Evolutionary conservation across 345 rosid species (phyloP), one percentile per base, ranked within the genome.

Genomic region (Melaleuca alternifolia): DNA sequence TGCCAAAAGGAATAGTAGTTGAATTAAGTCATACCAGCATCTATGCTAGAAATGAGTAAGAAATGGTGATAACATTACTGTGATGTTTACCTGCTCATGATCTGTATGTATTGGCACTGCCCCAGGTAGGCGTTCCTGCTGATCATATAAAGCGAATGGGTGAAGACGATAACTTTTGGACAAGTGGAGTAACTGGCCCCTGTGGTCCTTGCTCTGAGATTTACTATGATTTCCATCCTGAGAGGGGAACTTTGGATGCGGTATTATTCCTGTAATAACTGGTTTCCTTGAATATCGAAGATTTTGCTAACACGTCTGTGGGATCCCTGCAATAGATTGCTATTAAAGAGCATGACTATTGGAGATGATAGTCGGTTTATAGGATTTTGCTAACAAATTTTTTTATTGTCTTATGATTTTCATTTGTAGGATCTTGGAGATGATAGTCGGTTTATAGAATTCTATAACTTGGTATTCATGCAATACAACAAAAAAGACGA

Each of bases 161-260:
- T 51, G 94, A 90, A 91, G 99, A 93, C 21, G 99, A 95, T 89
- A 97, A 96, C 93, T 97, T 97, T 89, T 97, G 99, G 99, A 94
- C 90, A 33, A 95, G 99, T 89, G 99, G 99, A 84, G 89, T 91
- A 46, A 95, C 99, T 76, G 98, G 99, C 85, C 99, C 99, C 84
- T 97, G 99, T 89, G 99, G 98, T 85, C 99, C 99, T 50, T 96
- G 99, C 93, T 96, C 99, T 11, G 99, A 97, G 91, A 91, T 97
- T 83, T 97, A 97, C 86, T 97, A 95, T 89, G 99, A 97, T 89
- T 96, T 97, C 89, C 90, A 91, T 90, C 98, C 99, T 9, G 99
- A 96, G 91, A 93, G 91, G 90, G 99, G 99, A 87, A 82, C 46
- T 88, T 90, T 51, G 53, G 88, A 92, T 85, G 92, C 75, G 85